Base-by-base conservation (phyloP, 371 early-diverging fungal species). In the Mucor irregularis region DNA sequence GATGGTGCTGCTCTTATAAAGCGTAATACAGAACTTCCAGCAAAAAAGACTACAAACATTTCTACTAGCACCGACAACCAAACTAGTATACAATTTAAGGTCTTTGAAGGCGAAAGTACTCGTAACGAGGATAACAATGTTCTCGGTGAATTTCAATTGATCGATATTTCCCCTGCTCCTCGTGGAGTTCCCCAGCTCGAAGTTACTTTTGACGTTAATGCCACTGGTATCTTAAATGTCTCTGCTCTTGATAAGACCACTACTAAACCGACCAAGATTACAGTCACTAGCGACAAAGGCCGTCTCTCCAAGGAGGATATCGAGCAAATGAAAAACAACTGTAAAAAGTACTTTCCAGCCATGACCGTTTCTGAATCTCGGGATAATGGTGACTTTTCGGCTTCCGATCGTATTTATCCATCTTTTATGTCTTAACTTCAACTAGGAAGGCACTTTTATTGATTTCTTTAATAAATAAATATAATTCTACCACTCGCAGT, bases 151-250 rank as follows among this genome's bases (percentile, higher is more conserved):
- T 96, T 97, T 72, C 90, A 90, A 58, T 80, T 98, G 29, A 75
- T 84, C 52, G 92, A 92, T 56, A 90, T 94, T 56, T 89, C 92
- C 19, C 93, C 95, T 57, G 89, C 91, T 64, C 94, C 95, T 35
- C 90, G 91, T 70, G 95, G 95, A 58, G 86, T 84, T 50, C 94
- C 98, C 53, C 91, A 92, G 74, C 88, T 98, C 51, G 94, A 94
- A 74, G 93, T 94, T 58, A 88, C 93, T 46, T 96, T 96, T 76
- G 95, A 96, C 72, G 78, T 95, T 48, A 95, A 97, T 75, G 92
- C 92, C 62, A 93, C 97, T 80, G 94, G 95, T 79, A 94, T 95
- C 73, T 82, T 93, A 56, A 94, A 92, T 75, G 96, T 98, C 61
- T 83, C 89, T 58, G 97, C 97, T 68, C 81, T 85, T 56, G 97